Evolutionary conservation across 306 rosid species (phyloP).

Genomic region (Ziziphus jujuba): DNA sequence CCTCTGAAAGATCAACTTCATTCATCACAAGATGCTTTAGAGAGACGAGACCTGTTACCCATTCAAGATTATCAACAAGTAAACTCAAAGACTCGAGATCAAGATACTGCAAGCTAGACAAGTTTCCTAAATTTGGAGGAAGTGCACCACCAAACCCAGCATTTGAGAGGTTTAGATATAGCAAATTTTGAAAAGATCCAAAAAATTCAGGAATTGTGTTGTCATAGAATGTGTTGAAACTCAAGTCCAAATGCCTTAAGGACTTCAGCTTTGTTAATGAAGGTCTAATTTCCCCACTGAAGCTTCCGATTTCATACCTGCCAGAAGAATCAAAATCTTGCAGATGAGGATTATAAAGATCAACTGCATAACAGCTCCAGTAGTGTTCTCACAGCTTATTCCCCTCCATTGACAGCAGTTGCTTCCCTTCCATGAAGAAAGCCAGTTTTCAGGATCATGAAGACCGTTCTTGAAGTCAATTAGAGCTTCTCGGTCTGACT

Average conservation of each 20-base stretch:
- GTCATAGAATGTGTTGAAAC: slow-evolving; percentile 42
- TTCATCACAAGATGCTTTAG: slow-evolving; percentile 40
- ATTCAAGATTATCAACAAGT: slow-evolving; percentile 22
- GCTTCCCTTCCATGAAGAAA: too few species aligned
- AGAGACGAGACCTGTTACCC: slow-evolving; percentile 36
- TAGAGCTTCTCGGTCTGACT: not conserved
- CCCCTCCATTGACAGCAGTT: too few species aligned
- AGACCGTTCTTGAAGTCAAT: too few species aligned
- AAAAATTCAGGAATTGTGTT: slow-evolving; percentile 29
- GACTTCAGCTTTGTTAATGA: slow-evolving; percentile 29
- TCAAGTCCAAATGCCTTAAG: slow-evolving; percentile 41
- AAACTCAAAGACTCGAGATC: slow-evolving; percentile 10
- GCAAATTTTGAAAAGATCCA: slow-evolving; percentile 39
- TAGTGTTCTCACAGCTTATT: too few species aligned
- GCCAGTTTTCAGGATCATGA: too few species aligned
- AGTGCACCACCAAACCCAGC: slow-evolving; percentile 36
- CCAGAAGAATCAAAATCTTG: slow-evolving; percentile 25
- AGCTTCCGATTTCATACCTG: too few species aligned
- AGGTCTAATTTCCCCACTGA: too few species aligned
- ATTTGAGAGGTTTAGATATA: slow-evolving; percentile 39
- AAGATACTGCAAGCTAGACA: slow-evolving; percentile 37
- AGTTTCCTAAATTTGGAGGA: slow-evolving; percentile 39
- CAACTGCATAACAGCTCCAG: too few species aligned
- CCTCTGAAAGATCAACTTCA: slow-evolving; percentile 36
- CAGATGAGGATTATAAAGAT: not conserved